Evolutionary conservation across 805 yeast genomes (phyloP), one percentile per base, ranked within the genome.

Genomic region (Wickerhamiella sergipiensis): DNA sequence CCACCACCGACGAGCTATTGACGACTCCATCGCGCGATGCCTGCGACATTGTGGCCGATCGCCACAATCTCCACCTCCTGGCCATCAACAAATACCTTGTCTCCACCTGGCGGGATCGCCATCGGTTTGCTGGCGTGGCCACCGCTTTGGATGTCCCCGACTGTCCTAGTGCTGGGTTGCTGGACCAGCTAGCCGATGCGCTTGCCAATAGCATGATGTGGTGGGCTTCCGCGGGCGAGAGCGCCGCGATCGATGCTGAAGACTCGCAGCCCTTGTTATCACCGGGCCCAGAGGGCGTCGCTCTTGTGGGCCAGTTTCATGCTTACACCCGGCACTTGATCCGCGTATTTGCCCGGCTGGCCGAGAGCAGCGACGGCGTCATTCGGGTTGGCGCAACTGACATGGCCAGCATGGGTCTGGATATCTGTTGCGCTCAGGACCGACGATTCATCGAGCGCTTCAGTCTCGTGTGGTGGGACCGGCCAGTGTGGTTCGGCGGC

Each of bases 141-240:
- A 55, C 55, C 18, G 47, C 56, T 2, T 48, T 62, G 9, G 53
- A 50, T 1, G 22, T 57, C n/a, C 26, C 17, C 17, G 51, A 36
- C 10, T n/a, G 19, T 15, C 40, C 24, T 24, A 22, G 24, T 3
- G 18, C 43, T 24, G 53, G 59, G 12, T 1, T 57, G 9, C 24
- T 53, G 12, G 62, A 59, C 40, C 23, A 52, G 12, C 22, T 58
- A 1, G 51, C 55, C 4, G 61, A 58, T 19, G 39, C 57, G 15
- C 46, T 55, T 4, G 50, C 55, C 2, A 57, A 51, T 50, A 88
- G 88, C 0, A 74, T 84, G 52, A 68, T 83, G 19, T 85, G 92
- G 92, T 85, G 90, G 87, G 95, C 95, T 2, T 75, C 84, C 29
- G 90, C 92, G 1, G 95, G 92, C 8, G 83, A 80, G 53, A 71